These are phyloP conservation scores for Amyloporia xantha DNA, from an alignment of 768 basidiomycete genomes.

Conservation along the genomic window DNA sequence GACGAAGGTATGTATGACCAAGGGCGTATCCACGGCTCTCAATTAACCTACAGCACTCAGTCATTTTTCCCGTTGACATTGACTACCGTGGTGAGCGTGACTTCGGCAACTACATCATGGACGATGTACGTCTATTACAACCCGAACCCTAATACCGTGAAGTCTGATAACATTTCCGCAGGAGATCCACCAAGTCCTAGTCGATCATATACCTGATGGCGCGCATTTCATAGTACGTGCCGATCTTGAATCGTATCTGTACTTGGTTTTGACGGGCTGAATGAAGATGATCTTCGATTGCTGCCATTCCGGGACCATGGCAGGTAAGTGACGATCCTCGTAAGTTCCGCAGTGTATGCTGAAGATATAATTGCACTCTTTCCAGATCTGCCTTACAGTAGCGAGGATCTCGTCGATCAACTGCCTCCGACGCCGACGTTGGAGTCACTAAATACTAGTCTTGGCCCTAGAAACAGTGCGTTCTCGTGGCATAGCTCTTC, in stretches of 20 bases:
- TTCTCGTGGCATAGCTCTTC: no score
- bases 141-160: not conserved
- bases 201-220: slow-evolving; percentile 17
- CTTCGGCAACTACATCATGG: slow-evolving; percentile 19
- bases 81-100: not conserved
- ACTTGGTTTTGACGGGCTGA: no score
- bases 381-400: no score
- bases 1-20: slow-evolving; percentile 51
- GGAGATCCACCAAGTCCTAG: slow-evolving; percentile 19
- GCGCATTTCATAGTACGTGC: slow-evolving; percentile 16
- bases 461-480: no score
- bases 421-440: no score
- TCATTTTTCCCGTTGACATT: slow-evolving; percentile 19
- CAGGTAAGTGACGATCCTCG: slow-evolving; percentile 4
- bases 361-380: no score
- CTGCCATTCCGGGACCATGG: slow-evolving; percentile 22
- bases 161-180: not conserved
- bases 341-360: no score
- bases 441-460: no score
- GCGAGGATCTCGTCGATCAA: no score
- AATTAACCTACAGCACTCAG: no score
- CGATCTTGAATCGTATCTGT: no score
- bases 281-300: slow-evolving; percentile 24
- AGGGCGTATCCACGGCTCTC: no score
- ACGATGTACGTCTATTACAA: slow-evolving; percentile 17